Percentiles rank a stretch among this genome's conserved stretches.
These are phyloP conservation scores for Solanum sitiens DNA, from an alignment of 257 asterid genomes.

Conservation along the genomic window DNA sequence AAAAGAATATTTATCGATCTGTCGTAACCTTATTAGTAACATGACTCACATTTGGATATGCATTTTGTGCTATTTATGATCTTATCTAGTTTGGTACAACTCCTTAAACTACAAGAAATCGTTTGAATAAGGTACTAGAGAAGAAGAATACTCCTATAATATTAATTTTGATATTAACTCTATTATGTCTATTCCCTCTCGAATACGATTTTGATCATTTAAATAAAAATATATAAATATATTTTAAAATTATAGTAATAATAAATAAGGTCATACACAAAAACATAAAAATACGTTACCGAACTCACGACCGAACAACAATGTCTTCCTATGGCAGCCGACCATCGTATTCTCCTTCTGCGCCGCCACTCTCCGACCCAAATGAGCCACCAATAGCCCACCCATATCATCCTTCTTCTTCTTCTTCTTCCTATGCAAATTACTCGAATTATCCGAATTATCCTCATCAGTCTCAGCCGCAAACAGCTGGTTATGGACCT, in stretches of 20 bases:
- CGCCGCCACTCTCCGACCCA: constrained; percentile 56
- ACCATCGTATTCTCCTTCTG: constrained; percentile 46
- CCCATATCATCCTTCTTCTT: constrained; percentile 17
- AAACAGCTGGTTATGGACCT: constrained; percentile 10
- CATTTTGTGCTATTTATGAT: background rate
- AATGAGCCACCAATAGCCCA: constrained; percentile 28
- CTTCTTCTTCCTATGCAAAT: background rate
- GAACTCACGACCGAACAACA: background rate
- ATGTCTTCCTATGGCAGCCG: constrained; percentile 24
- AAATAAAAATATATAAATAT: too few species aligned
- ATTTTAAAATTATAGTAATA: too few species aligned
- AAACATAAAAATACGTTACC: too few species aligned
- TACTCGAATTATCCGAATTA: background rate
- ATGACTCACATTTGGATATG: background rate
- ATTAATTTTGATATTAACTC: background rate
- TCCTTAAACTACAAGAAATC: background rate
- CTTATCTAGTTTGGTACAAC: background rate
- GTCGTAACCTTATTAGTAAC: too few species aligned
- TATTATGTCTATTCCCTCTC: fast-evolving
- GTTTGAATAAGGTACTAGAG: background rate
- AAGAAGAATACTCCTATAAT: too few species aligned
- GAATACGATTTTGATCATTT: too few species aligned
- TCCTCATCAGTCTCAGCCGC: constrained; percentile 1
- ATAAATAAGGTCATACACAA: too few species aligned
- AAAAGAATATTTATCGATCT: too few species aligned